These are phyloP conservation scores for Penstemon newberryi DNA, from an alignment of 257 asterid genomes.

Conservation along the genomic window DNA sequence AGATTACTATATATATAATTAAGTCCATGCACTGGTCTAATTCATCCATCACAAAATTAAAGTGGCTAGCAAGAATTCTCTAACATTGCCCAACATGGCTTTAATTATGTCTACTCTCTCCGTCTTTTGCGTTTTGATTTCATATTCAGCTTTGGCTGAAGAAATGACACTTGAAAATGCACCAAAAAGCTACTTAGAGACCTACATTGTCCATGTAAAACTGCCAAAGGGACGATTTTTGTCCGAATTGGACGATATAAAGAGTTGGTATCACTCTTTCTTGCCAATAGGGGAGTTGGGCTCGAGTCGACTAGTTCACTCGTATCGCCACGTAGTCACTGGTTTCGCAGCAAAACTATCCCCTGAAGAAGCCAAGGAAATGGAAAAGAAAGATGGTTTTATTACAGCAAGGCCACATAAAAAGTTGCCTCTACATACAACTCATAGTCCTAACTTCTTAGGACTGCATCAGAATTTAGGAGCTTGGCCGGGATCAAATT, in stretches of 20 bases:
- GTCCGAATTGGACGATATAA: conserved; percentile 21
- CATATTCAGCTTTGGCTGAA: conserved; percentile 21
- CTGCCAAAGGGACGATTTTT: conserved; percentile 23
- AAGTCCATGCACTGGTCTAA: neutral
- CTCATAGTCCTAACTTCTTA: conserved; percentile 48
- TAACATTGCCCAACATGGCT: conserved; percentile 27
- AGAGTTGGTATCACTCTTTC: conserved; percentile 35
- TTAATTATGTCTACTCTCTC: conserved; percentile 14
- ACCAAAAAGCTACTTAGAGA: conserved; percentile 25
- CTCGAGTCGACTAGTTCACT: conserved; percentile 35
- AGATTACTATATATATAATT: conserved; percentile 12
- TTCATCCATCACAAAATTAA: conserved; percentile 1
- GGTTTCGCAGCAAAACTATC: conserved; percentile 50
- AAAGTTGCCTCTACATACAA: conserved; percentile 38
- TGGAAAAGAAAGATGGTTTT: conserved; percentile 42
- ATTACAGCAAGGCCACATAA: conserved; percentile 35
- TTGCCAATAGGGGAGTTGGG: conserved; percentile 28
- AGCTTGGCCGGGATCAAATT: conserved; percentile 47
- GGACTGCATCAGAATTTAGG: conserved; percentile 50
- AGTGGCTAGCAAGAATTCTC: conserved; percentile 19
- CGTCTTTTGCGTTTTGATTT: conserved; percentile 18
- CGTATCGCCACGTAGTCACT: conserved; percentile 37
- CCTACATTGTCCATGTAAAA: conserved; percentile 42
- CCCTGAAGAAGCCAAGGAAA: conserved; percentile 30
- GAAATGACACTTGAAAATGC: neutral